Percentiles rank a stretch among this genome's conserved stretches.
Conservation (phyloP, 169 alveolate species). For the Plasmodium cynomolgi region DNA sequence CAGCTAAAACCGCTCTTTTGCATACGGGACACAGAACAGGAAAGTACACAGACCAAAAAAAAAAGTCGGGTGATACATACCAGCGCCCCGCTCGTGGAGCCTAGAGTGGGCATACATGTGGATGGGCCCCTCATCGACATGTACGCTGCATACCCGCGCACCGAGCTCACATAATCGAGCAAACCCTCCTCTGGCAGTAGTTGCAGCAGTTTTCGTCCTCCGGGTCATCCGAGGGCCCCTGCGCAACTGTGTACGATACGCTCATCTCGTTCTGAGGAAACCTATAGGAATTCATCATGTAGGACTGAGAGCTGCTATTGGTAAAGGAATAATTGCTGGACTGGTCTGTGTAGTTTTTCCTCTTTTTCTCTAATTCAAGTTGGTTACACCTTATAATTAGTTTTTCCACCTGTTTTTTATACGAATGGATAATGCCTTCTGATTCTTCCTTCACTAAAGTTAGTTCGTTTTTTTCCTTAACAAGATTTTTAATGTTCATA, state of each 20-base stretch:
- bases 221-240: constrained; percentile 31
- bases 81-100: neutral
- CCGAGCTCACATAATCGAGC: constrained; percentile 36
- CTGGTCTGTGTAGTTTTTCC: neutral
- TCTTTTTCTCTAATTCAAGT: constrained; percentile 61
- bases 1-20: neutral
- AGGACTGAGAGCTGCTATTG: constrained; percentile 19
- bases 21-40: neutral
- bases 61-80: neutral
- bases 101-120: neutral
- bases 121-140: neutral
- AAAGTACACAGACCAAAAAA: neutral
- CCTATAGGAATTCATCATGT: constrained; percentile 24
- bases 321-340: constrained; percentile 32
- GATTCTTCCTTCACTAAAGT: constrained; percentile 69
- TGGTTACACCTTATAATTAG: constrained; percentile 66
- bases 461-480: constrained; percentile 65
- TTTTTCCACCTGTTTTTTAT: constrained; percentile 71
- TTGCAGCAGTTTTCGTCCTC: constrained; percentile 50
- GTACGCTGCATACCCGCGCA: neutral
- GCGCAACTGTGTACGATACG: constrained; percentile 50
- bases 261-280: constrained; percentile 29
- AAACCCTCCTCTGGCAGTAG: constrained; percentile 41
- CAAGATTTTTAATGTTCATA: constrained; percentile 46
- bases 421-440: constrained; percentile 58